Conservation (phyloP, 305 asterid species). For the Stenogyne calaminthoides region DNA sequence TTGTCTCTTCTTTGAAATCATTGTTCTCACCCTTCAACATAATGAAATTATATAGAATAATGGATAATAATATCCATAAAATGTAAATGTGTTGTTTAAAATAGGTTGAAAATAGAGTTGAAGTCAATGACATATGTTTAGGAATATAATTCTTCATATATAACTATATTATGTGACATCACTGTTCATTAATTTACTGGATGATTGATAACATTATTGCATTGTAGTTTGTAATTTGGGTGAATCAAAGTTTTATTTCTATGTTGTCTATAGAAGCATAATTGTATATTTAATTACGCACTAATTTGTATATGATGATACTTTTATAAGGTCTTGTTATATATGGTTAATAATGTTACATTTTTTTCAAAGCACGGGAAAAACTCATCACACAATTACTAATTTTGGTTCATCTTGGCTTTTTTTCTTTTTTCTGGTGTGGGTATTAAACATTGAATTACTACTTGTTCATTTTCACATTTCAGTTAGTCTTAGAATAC, state of each 20-base stretch:
- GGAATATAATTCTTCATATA: background rate
- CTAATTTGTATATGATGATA: background rate
- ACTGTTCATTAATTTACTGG: background rate
- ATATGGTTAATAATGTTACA: background rate
- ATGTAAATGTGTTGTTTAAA: background rate
- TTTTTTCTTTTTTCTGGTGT: background rate
- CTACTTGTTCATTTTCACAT: background rate
- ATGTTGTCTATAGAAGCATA: constrained; percentile 14
- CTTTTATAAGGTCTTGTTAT: background rate
- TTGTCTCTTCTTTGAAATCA: background rate
- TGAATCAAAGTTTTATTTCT: background rate
- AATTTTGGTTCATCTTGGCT: background rate
- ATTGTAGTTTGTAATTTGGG: background rate
- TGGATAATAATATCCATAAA: background rate
- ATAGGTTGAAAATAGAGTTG: background rate
- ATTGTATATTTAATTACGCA: background rate
- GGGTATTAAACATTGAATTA: background rate
- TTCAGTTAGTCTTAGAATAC: constrained; percentile 3
- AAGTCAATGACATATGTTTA: background rate
- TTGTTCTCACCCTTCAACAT: background rate
- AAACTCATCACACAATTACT: background rate
- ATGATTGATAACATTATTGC: background rate
- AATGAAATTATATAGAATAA: constrained; percentile 16
- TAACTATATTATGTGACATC: background rate
- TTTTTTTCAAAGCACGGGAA: constrained; percentile 1